Percentiles rank a stretch among this genome's conserved stretches.
Conservation (phyloP, 139 green algal species). For the Diplosphaera chodatii region DNA sequence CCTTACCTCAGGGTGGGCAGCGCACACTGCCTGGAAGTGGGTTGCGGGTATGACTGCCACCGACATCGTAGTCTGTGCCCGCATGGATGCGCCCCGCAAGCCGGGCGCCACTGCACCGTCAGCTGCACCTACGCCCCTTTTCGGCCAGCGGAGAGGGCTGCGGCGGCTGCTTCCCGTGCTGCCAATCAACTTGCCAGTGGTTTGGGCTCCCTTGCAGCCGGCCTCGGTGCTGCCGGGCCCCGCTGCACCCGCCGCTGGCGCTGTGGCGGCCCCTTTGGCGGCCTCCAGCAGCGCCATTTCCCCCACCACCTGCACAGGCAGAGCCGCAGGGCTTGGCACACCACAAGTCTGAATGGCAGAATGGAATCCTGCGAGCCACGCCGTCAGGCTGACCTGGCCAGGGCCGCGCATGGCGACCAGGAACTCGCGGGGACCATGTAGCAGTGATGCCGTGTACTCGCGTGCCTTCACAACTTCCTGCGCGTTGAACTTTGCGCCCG, state of each 20-base stretch:
- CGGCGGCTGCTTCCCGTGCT: not conserved
- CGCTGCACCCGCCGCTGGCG: not conserved
- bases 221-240: too few relatives aligned
- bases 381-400: conserved; percentile 15
- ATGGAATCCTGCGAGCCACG: too few relatives aligned
- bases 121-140: too few relatives aligned
- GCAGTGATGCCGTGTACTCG: conserved; percentile 12
- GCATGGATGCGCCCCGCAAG: not conserved
- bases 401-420: conserved; percentile 26
- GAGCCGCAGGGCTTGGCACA: too few relatives aligned
- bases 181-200: too few relatives aligned
- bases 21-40: not conserved
- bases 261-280: too few relatives aligned
- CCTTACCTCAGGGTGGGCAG: not conserved
- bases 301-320: conserved; percentile 11
- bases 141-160: too few relatives aligned
- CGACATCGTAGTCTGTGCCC: not conserved
- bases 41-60: not conserved
- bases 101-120: too few relatives aligned
- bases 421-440: conserved; percentile 14
- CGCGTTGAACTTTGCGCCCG: not conserved
- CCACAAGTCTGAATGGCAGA: too few relatives aligned
- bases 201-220: too few relatives aligned
- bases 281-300: conserved; percentile 20
- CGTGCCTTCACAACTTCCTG: conserved; percentile 22